These are phyloP conservation scores for Scutellaria baicalensis DNA, from an alignment of 257 asterid genomes.

Conservation along the genomic window DNA sequence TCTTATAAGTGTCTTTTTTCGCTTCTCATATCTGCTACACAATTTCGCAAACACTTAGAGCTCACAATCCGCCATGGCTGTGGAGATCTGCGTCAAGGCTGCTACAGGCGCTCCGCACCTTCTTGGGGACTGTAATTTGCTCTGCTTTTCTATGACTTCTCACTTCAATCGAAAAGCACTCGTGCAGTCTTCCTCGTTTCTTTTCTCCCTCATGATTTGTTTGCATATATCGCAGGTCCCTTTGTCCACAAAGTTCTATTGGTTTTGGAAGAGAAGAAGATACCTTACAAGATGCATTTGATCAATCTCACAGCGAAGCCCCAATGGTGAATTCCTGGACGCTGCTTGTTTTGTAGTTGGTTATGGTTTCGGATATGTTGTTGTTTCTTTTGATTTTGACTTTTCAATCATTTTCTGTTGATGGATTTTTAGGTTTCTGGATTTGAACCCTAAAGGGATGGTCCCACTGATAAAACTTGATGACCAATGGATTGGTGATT, in stretches of 20 bases:
- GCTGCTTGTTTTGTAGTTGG: not conserved
- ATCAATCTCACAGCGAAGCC: constrained; percentile 57
- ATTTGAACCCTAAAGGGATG: constrained; percentile 69
- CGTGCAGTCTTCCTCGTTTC: not conserved
- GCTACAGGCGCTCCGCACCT: constrained; percentile 56
- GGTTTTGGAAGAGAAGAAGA: constrained; percentile 66
- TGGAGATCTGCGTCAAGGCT: constrained; percentile 63
- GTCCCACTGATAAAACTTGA: constrained; percentile 70
- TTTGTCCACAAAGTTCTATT: constrained; percentile 58
- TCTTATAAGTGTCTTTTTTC: no score
- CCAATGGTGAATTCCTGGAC: constrained; percentile 33
- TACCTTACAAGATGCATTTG: constrained; percentile 40
- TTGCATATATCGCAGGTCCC: constrained; percentile 36
- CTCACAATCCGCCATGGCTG: constrained; percentile 35
- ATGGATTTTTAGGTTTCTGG: constrained; percentile 50
- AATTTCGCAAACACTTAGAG: not conserved
- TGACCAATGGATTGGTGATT: constrained; percentile 68
- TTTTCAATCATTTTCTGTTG: not conserved
- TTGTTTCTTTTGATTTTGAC: not conserved
- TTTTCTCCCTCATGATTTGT: not conserved
- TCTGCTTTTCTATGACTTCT: not conserved
- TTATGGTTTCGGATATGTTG: not conserved
- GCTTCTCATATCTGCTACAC: not conserved
- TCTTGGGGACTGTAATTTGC: constrained; percentile 62
- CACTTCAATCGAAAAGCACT: not conserved